Conservation (phyloP, 73 alveolate species). For the Paramecium primaurelia region DNA sequence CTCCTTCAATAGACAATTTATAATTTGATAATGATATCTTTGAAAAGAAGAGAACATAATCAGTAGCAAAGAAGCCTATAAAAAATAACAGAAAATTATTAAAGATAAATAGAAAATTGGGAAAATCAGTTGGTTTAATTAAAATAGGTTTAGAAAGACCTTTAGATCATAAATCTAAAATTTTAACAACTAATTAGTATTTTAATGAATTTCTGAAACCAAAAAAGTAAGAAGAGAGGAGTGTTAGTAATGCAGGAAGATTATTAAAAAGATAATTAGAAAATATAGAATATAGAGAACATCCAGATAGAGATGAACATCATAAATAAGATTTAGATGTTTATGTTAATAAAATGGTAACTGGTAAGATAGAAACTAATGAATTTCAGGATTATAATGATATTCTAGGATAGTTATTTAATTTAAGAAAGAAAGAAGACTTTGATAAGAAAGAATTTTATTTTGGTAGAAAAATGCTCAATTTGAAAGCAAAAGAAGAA, state of each 20-base stretch:
- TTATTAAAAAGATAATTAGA: neutral
- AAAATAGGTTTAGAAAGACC: constrained; percentile 19
- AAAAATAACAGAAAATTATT: neutral
- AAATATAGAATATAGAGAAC: constrained; percentile 21
- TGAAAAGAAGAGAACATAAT: neutral
- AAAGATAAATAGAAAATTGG: neutral
- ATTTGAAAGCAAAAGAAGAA: constrained; percentile 22
- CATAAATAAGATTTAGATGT: constrained; percentile 42
- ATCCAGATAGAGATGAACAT: constrained; percentile 39
- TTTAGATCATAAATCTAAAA: neutral
- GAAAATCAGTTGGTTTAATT: constrained; percentile 34
- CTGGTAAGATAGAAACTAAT: neutral
- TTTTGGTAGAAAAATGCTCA: constrained; percentile 29
- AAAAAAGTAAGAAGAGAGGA: neutral
- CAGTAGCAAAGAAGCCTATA: neutral
- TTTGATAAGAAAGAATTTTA: constrained; percentile 21
- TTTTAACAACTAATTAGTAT: neutral
- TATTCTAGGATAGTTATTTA: neutral
- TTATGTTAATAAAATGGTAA: neutral
- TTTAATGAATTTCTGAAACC: neutral
- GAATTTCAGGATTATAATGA: neutral
- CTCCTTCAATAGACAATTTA: constrained; percentile 21
- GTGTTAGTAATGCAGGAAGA: neutral
- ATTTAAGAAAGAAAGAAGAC: constrained; percentile 1
- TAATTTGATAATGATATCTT: neutral